Base-by-base conservation (phyloP, 2,329 filamentous ascomycete species). In the Monilinia fructicola region DNA sequence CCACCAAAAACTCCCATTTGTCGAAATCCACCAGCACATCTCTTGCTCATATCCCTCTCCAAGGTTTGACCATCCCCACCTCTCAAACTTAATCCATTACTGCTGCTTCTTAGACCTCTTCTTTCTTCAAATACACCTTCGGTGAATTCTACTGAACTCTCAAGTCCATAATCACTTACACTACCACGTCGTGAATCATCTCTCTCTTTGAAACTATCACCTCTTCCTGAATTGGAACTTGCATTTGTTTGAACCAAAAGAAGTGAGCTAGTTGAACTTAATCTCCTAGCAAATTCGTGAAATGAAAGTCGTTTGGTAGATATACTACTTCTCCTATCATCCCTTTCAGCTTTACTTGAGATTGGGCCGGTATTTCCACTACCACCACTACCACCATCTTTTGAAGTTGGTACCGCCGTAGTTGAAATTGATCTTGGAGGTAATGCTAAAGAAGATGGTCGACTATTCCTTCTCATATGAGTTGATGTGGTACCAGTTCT, bases 231-330 rank as follows among this genome's bases (percentile, higher is more conserved):
- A 59, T 67, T 72, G 16, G 73, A 74, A 35, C 70, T 73, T 6
- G 79, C 78, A 74, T 86, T 86, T 68, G 84, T 84, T 78, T 87
- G 84, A 65, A 86, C 80, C 55, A 87, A 79, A 64, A 88, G 78
- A 73, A 87, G 77, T 75, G 83, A 87, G 74, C 84, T 87, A 62
- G 84, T 87, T 74, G 83, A 87, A 71, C 64, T 87, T 64, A 88
- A 75, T 69, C 84, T 79, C 74, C 84, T 85, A 56, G 84, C 83
- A 69, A 87, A 85, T 64, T 89, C 86, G 71, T 81, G 84, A 70
- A 88, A 86, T 77, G 84, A 87, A 65, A 86, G 80, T 68, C 84
- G 81, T 78, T 87, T 87, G 56, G 78, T 78, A 74, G 83, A 86
- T 14, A 82, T 83, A 50, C 78, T 78, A 38, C 85, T 87, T 58